Base-by-base conservation (phyloP, 805 yeast species). In the Tetrapisispora fleetii region DNA sequence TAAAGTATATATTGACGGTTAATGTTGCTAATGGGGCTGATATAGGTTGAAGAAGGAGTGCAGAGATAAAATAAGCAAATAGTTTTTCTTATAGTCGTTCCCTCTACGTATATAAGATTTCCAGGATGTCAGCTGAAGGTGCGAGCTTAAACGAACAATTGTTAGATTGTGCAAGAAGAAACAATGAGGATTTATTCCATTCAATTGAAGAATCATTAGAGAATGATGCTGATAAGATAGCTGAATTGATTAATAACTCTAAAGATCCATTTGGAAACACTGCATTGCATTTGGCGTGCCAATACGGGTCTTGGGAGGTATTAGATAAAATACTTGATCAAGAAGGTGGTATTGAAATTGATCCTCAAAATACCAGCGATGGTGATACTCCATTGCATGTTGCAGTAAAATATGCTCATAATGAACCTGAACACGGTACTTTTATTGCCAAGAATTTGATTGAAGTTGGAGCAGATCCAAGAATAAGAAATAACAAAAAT, bases 381-480 rank as follows among this genome's bases (percentile, higher is more conserved):
- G 90, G 89, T 37, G 90, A 86, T 54, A 87, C 97, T 1, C 97
- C 99, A 14, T 74, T 93, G 53, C 98, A 91, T 66, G 69, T 77
- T 52, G 95, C 96, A 5, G 95, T 83, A 13, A 77, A 76, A 52
- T 91, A 85, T 64, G 74, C 90, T 14, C 71, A 72, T 42, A 81
- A 79, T 24, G 96, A 91, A 60, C 86, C 93, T 0, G 96, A 86
- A 51, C 89, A 84, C 64, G 96, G 95, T 0, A 69, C 74, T 22
- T 86, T 81, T 55, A 72, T 89, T 33, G 79, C 82, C 13, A 95
- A 86, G 58, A 84, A 83, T 62, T 75, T 93, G 52, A 70, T 93
- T 38, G 96, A 90, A 58, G 95, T 95, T 28, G 98, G 99, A 2
- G 82, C 93, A 1, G 93, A 90, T 66, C 86, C 95, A 2, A 72